Conservation (phyloP, 1,139 yeast genomes). For the Yamadazyma dendronema region DNA sequence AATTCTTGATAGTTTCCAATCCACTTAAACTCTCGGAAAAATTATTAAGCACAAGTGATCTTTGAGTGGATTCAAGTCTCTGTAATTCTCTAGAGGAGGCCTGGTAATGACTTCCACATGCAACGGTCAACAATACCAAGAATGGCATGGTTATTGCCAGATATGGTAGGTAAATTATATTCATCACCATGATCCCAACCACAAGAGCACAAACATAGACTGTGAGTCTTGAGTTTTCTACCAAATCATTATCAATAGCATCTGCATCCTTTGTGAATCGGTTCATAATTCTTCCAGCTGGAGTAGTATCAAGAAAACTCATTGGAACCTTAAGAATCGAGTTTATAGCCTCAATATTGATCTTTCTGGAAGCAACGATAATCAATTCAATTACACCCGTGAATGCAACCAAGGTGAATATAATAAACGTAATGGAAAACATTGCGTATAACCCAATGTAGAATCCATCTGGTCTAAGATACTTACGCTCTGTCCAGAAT, state of each 20-base stretch:
- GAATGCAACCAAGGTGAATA: conserved; percentile 35
- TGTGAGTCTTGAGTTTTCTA: conserved; percentile 53
- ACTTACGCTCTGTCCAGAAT: conserved; percentile 71
- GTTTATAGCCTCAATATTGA: conserved; percentile 52
- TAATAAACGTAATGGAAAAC: conserved; percentile 56
- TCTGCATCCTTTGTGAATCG: conserved; percentile 80
- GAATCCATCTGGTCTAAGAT: conserved; percentile 46
- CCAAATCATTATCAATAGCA: conserved; percentile 71
- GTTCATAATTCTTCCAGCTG: conserved; percentile 58
- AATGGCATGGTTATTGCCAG: conserved; percentile 44
- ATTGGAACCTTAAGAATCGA: conserved; percentile 67
- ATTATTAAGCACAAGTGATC: conserved; percentile 49
- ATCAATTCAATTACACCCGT: conserved; percentile 48
- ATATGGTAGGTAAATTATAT: conserved; percentile 73
- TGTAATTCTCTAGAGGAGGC: conserved; percentile 37
- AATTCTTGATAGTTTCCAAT: conserved; percentile 67
- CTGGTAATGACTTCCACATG: conserved; percentile 53
- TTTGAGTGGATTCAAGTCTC: conserved; percentile 39
- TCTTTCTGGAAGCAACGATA: conserved; percentile 44
- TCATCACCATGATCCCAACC: conserved; percentile 61
- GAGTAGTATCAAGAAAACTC: conserved; percentile 58
- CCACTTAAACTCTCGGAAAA: conserved; percentile 76
- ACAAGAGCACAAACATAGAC: conserved; percentile 47
- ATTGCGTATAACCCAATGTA: conserved; percentile 73
- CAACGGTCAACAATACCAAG: conserved; percentile 20